Evolutionary conservation across 768 basidiomycete species (phyloP), one percentile per base, ranked within the genome.

Genomic region (Leccinum boreale): DNA sequence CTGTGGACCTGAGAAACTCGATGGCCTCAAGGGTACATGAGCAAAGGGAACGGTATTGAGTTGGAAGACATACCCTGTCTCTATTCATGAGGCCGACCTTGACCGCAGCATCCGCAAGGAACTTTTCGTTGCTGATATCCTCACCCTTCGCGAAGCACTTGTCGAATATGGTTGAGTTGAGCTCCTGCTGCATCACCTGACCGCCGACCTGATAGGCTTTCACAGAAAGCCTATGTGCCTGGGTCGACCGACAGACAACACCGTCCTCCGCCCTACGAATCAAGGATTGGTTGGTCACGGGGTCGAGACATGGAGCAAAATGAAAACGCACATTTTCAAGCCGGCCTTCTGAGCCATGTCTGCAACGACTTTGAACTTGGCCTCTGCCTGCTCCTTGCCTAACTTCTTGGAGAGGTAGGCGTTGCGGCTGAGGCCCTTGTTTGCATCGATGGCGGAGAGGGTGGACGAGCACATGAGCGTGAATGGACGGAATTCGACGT

Each of bases 221-320:
- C 35, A 71, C 73, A 9, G 81, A 61, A 23, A 83, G 71, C 28
- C 82, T 70, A 59, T 83, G 81, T 3, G 75, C 75, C 15, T 73
- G 66, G 19, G 62, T 75, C 26, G 81, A 78, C 45, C 73, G 75
- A 29, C 73, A 71, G 15, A 82, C 59, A 21, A 65, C 59, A 2
- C 78, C 77, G 29, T 76, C 77, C 53, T 73, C 74, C 7, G 65
- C 61, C 55, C 79, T 81, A 29, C 2, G 28, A 23, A 46, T 2
- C 50, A 49, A 33, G 24, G 21, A 36, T 44, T 24, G 44, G 11
- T 6, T 58, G 17, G 42, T 21, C 12, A 50, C 19, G 23, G 48
- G 6, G 42, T 10, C 42, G 15, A 7, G 23, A 14, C 0, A 14
- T 19, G 10, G 0, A 50, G 7, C 4, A n/a, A 54, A 21, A 50